Evolutionary conservation across 2,329 filamentous ascomycete genomes (phyloP), one percentile per base, ranked within the genome.

Genomic region (Colletotrichum liriopes): DNA sequence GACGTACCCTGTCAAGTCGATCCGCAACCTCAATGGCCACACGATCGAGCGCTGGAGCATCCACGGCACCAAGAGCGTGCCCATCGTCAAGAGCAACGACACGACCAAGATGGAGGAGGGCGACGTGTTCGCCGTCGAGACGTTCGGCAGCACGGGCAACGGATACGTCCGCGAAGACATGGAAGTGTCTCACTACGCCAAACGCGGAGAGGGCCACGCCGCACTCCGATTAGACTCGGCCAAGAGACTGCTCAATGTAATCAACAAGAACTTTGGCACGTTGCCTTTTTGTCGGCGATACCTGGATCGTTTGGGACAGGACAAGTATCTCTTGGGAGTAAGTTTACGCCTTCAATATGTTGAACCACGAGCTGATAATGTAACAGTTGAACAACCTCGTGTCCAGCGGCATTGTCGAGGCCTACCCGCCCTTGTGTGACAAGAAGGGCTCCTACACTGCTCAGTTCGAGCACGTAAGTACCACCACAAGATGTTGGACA

Each of bases 241-340:
- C 71, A 96, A 95, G 86, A 93, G 91, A 68, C 86, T 98, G 68
- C 87, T 98, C 76, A 96, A 89, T 78, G 92, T 94, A 41, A 98
- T 98, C 82, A 96, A 94, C 84, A 97, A 97, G 88, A 98, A 98
- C 84, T 98, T 98, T 81, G 94, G 94, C 75, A 98, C 95, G 1
- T 84, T 98, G 76, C 95, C 95, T 2, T 98, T 95, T 83, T 98
- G 94, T 82, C 89, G 95, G 74, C 91, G 95, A 76, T 98, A 98
- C 81, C 87, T 98, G 72, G 95, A 98, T 83, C 92, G 95, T 66
- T 84, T 98, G n/a, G 95, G 96, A 35, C 94, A 97, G 81, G 94
- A 98, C 73, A 98, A 98, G 83, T 98, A 98, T 80, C 89, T 98
- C 47, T 87, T 98, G 9, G 95, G 95, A 56, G 93, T 96, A 86